Evolutionary conservation across 2,329 filamentous ascomycete species (phyloP), one percentile per base, ranked within the genome.

Genomic region (Stemphylium beticola): DNA sequence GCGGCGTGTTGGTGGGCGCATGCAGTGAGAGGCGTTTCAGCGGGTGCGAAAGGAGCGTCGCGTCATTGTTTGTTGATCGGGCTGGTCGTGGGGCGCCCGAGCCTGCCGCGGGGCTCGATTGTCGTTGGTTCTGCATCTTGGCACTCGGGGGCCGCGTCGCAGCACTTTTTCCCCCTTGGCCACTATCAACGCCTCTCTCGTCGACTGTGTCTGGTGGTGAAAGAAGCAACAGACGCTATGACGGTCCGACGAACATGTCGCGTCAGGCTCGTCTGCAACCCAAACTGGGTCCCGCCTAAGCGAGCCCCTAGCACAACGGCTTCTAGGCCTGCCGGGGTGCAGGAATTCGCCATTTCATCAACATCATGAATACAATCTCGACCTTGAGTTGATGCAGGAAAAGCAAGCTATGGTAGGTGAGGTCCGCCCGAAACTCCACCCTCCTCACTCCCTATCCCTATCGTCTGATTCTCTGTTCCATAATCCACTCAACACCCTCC

Each of bases 11-110:
- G 44, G 71, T 58, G 41, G 69, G 61, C 26, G 70, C 65, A 58
- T 72, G 64, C 43, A 78, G 69, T 18, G 75, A 76, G 49, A 76
- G 72, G 45, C 73, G 72, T 38, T 74, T 73, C 49, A 71, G 61
- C 24, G 72, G 65, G 45, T 69, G 66, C 41, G 70, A 61, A 51
- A 74, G 68, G 49, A 65, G 66, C 48, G 57, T 66, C 58, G 67
- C 61, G 61, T 74, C 67, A 56, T 68, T 73, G 67, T 72, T 75
- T 74, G 66, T 73, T 70, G 45, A 66, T 54, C 57, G 64, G 45
- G 59, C 53, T 34, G 45, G 42, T 45, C 59, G 48, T 15, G 61
- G 57, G 15, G 47, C 62, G 45, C 33, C 41, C 32, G 45, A 46
- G 40, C 59, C 49, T 34, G 57, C 45, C 32, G 51, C 53, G 20